phyloP scores from a whole-genome alignment of 2,329 filamentous ascomycete species.

The Lasiodiplodia theobromae region DNA sequence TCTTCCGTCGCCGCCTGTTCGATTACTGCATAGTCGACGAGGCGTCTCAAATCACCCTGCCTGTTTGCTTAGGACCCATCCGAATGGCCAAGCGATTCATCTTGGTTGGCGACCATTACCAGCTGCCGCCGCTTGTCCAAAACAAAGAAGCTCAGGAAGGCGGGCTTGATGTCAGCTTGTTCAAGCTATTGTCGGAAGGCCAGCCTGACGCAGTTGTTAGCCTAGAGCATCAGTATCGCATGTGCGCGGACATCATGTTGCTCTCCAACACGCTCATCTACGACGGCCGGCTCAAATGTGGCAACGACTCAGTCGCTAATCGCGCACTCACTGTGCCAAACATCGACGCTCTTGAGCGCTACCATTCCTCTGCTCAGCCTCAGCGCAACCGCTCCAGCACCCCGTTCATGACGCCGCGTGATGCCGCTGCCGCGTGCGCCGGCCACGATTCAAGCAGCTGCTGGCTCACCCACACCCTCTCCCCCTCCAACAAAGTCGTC shows the following conservation, averaged over 20 bases:
- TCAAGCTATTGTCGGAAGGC: slow-evolving; percentile 88
- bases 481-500: slow-evolving; percentile 75
- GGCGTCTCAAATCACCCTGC: slow-evolving; percentile 95
- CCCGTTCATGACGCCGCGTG: neutral
- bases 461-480: slow-evolving; percentile 78
- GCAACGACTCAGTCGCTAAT: slow-evolving; percentile 75
- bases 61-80: slow-evolving; percentile 92
- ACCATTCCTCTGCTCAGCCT: slow-evolving; percentile 34
- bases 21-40: slow-evolving; percentile 99
- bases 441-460: slow-evolving; percentile 61
- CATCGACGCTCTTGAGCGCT: slow-evolving; percentile 44
- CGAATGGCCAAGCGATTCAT: slow-evolving; percentile 93
- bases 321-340: slow-evolving; percentile 72
- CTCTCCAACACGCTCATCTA: slow-evolving; percentile 95
- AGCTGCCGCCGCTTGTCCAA: slow-evolving; percentile 91
- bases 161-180: slow-evolving; percentile 89
- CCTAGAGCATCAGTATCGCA: slow-evolving; percentile 94
- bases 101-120: slow-evolving; percentile 94
- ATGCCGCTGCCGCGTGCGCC: slow-evolving; percentile 53
- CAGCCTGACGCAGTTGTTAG: slow-evolving; percentile 90
- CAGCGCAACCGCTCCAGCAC: slow-evolving; percentile 11
- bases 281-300: slow-evolving; percentile 86
- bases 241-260: slow-evolving; percentile 97
- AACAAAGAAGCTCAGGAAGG: slow-evolving; percentile 87
- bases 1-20: slow-evolving; percentile 89